Evolutionary conservation across 2,329 filamentous ascomycete genomes (phyloP), one percentile per base, ranked within the genome.

Genomic region (Beauveria varroae): DNA sequence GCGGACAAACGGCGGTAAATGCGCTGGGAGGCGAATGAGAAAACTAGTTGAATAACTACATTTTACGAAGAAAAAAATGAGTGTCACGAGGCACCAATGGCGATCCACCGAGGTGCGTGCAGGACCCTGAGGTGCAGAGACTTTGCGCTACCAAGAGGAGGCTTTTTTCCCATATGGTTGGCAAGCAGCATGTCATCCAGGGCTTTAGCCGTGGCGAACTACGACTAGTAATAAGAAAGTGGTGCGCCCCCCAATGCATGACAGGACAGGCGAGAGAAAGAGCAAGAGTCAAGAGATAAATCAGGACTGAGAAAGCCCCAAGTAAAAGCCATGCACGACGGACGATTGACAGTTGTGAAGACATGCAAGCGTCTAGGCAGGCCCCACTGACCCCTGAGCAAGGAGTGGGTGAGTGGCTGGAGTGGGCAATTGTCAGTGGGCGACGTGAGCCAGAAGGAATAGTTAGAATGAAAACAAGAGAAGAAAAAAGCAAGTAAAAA

Each of bases 341-440:
- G 10, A 12, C 10, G 30, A 10, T 34, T 34, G 30, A 30, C 28
- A 10, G 9, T 30, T 30, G 28, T 10, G 28, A 30, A 10, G 28
- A 30, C 28, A 30, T 30, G 28, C 28, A 30, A 30, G 30, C 10
- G 12, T 34, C 30, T 5, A 34, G 30, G 30, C 12, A 14, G 12
- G 30, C 56, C 56, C 56, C 56, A 43, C 56, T 41, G 22, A 12
- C 56, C 55, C 56, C 56, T 58, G 56, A 58, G 46, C 22, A 34
- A 51, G 30, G 30, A 34, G 30, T 34, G 30, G 30, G 30, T 34
- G 30, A 34, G 30, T 34, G 30, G 30, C 30, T 34, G 30, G 30
- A 34, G 30, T 34, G 30, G 30, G 30, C 30, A 34, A 34, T 34
- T 34, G 30, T 5, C 30, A 34, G 30, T 34, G 30, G 30, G 30